Conservation (phyloP, 106 monocot genomes). For the Acorus calamus region DNA sequence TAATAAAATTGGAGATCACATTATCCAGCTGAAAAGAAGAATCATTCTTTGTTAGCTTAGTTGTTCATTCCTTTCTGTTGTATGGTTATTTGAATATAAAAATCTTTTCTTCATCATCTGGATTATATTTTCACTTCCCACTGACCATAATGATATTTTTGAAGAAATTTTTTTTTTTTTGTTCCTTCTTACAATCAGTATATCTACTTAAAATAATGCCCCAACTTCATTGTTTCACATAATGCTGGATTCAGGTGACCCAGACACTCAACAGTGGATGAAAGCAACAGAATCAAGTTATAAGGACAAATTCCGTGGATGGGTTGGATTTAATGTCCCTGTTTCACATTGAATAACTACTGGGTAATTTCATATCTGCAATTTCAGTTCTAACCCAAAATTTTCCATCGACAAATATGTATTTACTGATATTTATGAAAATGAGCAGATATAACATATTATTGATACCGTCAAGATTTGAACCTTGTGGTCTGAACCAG, state of each 20-base stretch:
- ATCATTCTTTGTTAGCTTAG: background rate
- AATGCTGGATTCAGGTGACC: slow-evolving; percentile 94
- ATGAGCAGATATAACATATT: slow-evolving; percentile 75
- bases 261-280: slow-evolving; percentile 74
- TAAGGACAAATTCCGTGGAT: slow-evolving; percentile 78
- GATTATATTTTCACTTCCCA: too few species aligned
- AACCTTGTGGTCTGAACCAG: slow-evolving; percentile 93
- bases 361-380: slow-evolving; percentile 30
- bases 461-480: slow-evolving; percentile 93
- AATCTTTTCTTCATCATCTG: too few species aligned
- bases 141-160: too few species aligned
- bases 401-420: background rate
- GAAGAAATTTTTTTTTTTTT: background rate
- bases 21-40: too few species aligned
- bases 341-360: slow-evolving; percentile 82
- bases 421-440: background rate
- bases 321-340: slow-evolving; percentile 90
- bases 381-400: background rate
- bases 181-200: too few species aligned
- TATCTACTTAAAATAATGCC: too few species aligned
- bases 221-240: slow-evolving; percentile 24
- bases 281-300: slow-evolving; percentile 47
- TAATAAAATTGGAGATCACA: too few species aligned
- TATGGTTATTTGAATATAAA: too few species aligned
- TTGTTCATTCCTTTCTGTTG: background rate